Conservation (phyloP, 345 rosid genomes). For the Eucalyptus paniculata region DNA sequence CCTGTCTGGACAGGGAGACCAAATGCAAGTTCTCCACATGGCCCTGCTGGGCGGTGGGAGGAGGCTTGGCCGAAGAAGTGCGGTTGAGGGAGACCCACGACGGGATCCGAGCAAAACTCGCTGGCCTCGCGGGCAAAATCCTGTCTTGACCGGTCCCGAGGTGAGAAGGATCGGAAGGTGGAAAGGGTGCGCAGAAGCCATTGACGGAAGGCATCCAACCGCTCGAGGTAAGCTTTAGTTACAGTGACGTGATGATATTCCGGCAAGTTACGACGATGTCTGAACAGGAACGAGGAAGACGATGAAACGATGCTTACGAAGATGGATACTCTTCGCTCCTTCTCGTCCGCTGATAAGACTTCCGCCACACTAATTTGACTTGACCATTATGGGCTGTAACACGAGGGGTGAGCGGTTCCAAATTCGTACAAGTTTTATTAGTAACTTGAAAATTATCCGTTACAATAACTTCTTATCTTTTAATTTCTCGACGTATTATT, state of each 20-base stretch:
- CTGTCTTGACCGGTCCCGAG: not conserved
- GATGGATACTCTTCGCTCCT: not conserved
- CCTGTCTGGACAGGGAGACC: conserved; percentile 39
- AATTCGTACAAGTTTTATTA: no score
- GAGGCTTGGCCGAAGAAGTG: conserved; percentile 9
- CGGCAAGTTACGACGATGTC: not conserved
- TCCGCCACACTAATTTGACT: not conserved
- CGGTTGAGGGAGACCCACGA: conserved; percentile 49
- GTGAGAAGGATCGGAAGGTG: not conserved
- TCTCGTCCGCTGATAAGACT: not conserved
- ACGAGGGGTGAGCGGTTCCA: no score
- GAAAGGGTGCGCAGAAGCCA: not conserved
- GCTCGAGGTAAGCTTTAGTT: not conserved
- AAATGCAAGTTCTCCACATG: conserved; percentile 47
- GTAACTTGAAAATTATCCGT: accelerated
- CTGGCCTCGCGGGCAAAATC: conserved; percentile 2
- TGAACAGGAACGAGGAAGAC: not conserved
- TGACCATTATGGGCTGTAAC: not conserved
- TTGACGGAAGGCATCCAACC: not conserved
- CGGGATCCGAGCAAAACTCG: conserved; percentile 34
- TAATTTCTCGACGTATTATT: accelerated
- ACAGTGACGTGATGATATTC: not conserved
- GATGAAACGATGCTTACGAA: not conserved
- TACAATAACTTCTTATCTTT: no score
- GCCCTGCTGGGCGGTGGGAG: conserved; percentile 6